Conservation (phyloP, 2,329 filamentous ascomycete genomes). For the Aspergillus transmontanensis region DNA sequence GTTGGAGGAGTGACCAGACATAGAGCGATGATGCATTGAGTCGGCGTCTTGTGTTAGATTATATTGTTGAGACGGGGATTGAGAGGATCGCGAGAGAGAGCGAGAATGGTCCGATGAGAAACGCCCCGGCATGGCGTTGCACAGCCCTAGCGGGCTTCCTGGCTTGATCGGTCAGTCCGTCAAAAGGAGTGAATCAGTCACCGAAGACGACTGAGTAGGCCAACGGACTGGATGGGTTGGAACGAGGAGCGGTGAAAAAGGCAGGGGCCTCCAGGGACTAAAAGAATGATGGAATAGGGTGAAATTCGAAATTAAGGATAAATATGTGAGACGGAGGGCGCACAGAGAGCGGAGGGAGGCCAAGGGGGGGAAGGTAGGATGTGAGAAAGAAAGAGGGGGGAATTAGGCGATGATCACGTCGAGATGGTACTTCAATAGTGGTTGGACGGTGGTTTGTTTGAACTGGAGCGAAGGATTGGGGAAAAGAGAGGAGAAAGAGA, state of each 20-base stretch:
- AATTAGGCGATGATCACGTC: background rate
- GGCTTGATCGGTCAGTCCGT: constrained; percentile 33
- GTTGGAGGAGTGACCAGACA: constrained; percentile 37
- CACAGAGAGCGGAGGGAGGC: background rate
- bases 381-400: background rate
- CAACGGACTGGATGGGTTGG: constrained; percentile 6
- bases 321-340: background rate
- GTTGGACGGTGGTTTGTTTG: constrained; percentile 8
- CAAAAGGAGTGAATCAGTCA: constrained; percentile 22
- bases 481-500: constrained; percentile 17
- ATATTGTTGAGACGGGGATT: constrained; percentile 23
- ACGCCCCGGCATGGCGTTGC: constrained; percentile 44
- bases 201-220: constrained; percentile 20
- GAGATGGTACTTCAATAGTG: background rate
- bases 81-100: constrained; percentile 36
- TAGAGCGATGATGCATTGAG: constrained; percentile 32
- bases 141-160: constrained; percentile 43
- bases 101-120: constrained; percentile 39
- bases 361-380: background rate
- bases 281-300: constrained; percentile 4
- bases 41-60: constrained; percentile 29
- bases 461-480: constrained; percentile 6
- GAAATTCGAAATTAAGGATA: background rate
- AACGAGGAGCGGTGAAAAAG: constrained; percentile 14
- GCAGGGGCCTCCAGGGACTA: constrained; percentile 9